Evolutionary conservation across 352 stramenopile species (phyloP), one percentile per base, ranked within the genome.

Genomic region (Phytopythium sindhum): DNA sequence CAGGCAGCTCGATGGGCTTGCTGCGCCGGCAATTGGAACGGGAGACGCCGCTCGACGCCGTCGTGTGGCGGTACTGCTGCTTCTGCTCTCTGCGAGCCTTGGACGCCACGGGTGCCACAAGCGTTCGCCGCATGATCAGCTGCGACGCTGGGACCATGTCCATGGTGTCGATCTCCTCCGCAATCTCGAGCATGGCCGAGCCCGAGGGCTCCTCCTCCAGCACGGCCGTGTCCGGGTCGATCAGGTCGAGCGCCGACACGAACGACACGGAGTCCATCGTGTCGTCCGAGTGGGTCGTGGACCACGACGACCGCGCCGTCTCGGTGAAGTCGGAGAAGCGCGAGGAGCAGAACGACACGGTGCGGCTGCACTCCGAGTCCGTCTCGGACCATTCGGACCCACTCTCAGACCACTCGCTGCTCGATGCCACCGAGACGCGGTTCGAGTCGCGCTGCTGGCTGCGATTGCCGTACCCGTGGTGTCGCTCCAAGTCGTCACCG

Each of bases 121-220:
- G 55, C 19, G 55, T 61, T 3, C 41, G 55, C 10, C 55, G 55
- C 41, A 19, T n/a, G 42, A 42, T 21, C 11, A 69, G 51, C 50
- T 74, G 64, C 7, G 69, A 73, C 31, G 72, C 68, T 39, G 72
- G 64, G 33, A 72, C 63, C 77, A 84, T 84, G 24, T 84, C 70
- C 35, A 64, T 80, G 29, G 77, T 86, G 56, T 86, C 77, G 24
- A 84, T 81, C 21, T 81, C 75, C 52, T 86, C 77, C 4, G 70
- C 66, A 33, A 84, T 60, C 24, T 78, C 73, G 19, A 69, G 55
- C 42, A 64, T 68, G 15, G 65, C 60, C 1, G 29, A 68, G 42
- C 33, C 47, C n/a, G 11, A 53, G 19, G 59, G 68, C 39, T 71
- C 79, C 60, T 73, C 67, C 21, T 71, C 73, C 19, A 77, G 65